Conservation (phyloP, 257 asterid species). For the Parsonsia alboflavescens region DNA sequence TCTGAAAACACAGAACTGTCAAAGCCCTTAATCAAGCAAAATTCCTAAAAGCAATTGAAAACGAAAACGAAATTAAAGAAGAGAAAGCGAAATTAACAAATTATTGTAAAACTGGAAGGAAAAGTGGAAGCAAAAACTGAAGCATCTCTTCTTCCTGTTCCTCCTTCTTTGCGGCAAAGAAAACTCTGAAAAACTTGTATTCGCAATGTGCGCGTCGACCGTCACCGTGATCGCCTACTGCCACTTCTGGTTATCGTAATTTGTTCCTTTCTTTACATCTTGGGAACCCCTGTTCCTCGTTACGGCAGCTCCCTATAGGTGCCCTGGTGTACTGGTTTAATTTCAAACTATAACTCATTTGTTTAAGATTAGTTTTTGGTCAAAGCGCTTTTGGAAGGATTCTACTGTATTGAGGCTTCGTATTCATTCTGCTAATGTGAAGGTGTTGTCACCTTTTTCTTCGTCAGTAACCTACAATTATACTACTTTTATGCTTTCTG, state of each 20-base stretch:
- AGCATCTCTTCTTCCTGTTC: background rate
- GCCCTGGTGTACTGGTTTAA: no score
- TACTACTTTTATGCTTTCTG: background rate
- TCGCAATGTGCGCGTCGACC: no score
- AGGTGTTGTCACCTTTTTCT: constrained; percentile 1
- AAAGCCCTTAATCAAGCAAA: no score
- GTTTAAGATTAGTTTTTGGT: background rate
- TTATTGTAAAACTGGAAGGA: no score
- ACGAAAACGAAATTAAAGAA: no score
- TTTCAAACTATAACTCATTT: background rate
- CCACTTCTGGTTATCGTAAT: background rate
- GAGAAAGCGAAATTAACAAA: no score
- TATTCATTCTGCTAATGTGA: background rate
- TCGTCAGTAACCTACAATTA: background rate
- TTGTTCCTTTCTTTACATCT: background rate
- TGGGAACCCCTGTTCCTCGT: no score
- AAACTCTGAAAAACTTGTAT: background rate
- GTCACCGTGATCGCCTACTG: background rate
- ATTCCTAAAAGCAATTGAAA: no score
- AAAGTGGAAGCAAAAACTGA: no score
- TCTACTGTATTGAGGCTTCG: background rate
- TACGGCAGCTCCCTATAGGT: background rate
- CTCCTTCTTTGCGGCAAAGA: constrained; percentile 9
- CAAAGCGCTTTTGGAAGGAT: background rate
- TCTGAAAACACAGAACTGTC: no score